Base-by-base conservation (phyloP, 1,284 basidiomycete species). In the Trichosporon sp. region DNA sequence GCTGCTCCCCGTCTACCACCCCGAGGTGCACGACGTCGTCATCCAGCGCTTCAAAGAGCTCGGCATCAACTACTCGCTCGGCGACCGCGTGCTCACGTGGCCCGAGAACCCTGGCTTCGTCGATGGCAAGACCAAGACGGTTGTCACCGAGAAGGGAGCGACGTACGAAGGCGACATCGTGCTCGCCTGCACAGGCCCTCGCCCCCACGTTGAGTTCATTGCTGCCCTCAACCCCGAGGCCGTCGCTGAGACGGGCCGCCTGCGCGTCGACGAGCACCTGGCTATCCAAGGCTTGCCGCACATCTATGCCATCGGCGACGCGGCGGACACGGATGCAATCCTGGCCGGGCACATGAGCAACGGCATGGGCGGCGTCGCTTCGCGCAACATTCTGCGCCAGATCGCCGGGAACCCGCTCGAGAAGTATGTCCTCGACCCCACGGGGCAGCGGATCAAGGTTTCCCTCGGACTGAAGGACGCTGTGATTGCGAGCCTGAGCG, bases 141-240 rank as follows among this genome's bases (percentile, higher is more conserved):
- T 90, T 8, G 84, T 86, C 16, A 91, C 90, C 0, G 76, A 86
- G 32, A 87, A 86, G 51, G 90, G 90, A 0, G 83, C 87, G n/a
- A 87, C 88, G 74, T 85, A 91, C 66, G 84, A 86, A 48, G 89
- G 88, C 1, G 90, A 91, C 76, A 80, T 91, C 4, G 83, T 92
- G 90, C 86, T 92, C 12, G 84, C 91, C 0, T 92, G 91, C 79
- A 92, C 91, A 0, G 91, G 91, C 12, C 91, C 92, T 81, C 86
- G 84, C 54, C 90, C 91, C 12, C 91, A 92, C 78, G 90, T 90
- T 0, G 84, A 82, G 0, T 79, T 92, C 43, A 82, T 93, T n/a
- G 82, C 79, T 35, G 26, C 37, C 8, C 10, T 73, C 10, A 51
- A 70, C 66, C 6, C 16, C 10, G 31, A 21, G 12, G 76, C 81